Conservation (phyloP, 257 asterid species). For the Buddleja alternifolia region DNA sequence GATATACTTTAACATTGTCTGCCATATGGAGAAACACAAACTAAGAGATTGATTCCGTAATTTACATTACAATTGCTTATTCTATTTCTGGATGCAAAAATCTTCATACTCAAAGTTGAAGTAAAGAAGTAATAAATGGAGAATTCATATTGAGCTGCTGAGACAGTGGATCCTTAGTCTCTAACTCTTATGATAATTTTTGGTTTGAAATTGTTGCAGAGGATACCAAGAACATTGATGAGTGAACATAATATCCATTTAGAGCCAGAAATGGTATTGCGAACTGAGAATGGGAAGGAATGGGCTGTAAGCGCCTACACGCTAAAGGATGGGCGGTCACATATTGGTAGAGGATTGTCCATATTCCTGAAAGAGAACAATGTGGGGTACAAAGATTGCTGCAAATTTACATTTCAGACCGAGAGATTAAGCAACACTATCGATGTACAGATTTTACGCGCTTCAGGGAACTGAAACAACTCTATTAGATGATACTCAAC, state of each 20-base stretch:
- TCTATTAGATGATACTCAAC: too few relatives aligned
- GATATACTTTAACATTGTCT: background rate
- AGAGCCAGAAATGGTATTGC: constrained; percentile 15
- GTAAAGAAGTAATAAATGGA: background rate
- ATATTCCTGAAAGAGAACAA: constrained; percentile 27
- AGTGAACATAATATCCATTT: background rate
- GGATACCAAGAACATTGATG: constrained; percentile 25
- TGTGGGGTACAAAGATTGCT: constrained; percentile 4
- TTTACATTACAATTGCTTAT: too few relatives aligned
- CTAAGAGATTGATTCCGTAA: background rate
- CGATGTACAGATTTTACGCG: constrained; percentile 26
- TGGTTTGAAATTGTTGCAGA: constrained; percentile 17
- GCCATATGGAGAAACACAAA: background rate
- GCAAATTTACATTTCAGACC: constrained; percentile 26
- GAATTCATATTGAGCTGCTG: background rate
- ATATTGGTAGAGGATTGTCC: constrained; percentile 27
- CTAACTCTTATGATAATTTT: background rate
- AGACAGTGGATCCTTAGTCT: background rate
- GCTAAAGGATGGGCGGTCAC: background rate
- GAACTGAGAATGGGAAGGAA: constrained; percentile 22
- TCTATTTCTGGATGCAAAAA: too few relatives aligned
- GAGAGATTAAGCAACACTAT: background rate
- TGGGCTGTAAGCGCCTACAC: constrained; percentile 13
- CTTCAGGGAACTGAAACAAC: too few relatives aligned
- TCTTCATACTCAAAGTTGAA: too few relatives aligned